Base-by-base conservation (phyloP, 805 yeast species). In the Ogataea siamensis region DNA sequence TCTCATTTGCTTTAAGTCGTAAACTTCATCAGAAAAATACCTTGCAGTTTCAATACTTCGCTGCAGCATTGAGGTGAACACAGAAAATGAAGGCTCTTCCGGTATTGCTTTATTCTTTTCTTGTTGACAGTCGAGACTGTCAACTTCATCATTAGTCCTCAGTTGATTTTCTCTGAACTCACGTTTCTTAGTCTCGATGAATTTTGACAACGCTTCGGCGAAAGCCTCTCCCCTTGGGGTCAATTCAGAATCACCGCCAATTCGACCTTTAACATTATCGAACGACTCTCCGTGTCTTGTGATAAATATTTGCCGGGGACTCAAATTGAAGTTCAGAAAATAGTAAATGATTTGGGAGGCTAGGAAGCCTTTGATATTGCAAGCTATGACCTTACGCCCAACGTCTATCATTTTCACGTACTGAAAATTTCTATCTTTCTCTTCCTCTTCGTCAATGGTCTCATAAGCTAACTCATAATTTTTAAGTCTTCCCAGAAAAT, bases 401-500 rank as follows among this genome's bases (percentile, higher is more conserved):
- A 89, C 97, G 60, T 91, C 91, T 40, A 91, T 87, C 95, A 91
- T 88, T 61, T 91, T 88, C 48, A 89, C 86, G 54, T 88, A 93
- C 58, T 87, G 96, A 52, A 79, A 80, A 10, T 76, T 76, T 12
- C 70, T 73, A 26, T 83, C 66, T 30, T 71, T 67, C 39, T 74
- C 76, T 54, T 83, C 91, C 50, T 83, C 91, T 13, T 70, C 74
- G 30, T 82, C 91, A 20, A 91, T 82, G 0, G 96, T 83, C 60
- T 93, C 87, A 61, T 91, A 91, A 0, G 89, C 96, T 55, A 73
- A 77, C 57, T 88, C 91, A 58, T 91, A 91, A 56, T 91, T 91
- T 28, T 71, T 65, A 45, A 91, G 71, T 40, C 99, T 74, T 23
- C 83, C 86, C 29, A 81, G 75, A 57, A 91, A 91, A 63, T 91